Evolutionary conservation across 768 basidiomycete species (phyloP), one percentile per base, ranked within the genome.

Genomic region (Rickenella mellea): DNA sequence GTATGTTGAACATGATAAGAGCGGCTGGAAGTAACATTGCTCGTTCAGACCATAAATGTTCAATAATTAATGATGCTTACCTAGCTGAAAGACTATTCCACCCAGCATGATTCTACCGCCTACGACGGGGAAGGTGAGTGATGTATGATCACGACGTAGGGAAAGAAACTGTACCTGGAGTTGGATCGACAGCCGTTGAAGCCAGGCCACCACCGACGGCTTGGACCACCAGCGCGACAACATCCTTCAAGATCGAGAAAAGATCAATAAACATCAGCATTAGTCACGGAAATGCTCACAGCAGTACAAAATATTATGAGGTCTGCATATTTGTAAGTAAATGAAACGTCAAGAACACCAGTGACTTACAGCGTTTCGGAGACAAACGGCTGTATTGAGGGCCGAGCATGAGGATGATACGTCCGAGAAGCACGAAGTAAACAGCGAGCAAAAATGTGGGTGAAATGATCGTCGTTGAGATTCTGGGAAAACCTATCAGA

Each of bases 401-500:
- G 7, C 54, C 54, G 7, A 55, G 43, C 15, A 20, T 27, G 19
- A 12, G 26, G 9, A 45, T 50, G 11, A 55, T 43, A 2, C 20
- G 37, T 22, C 51, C 52, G 5, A 54, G 45, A 22, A 55, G 43
- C 4, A 48, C 36, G 38, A 54, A 51, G 30, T 50, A 48, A 0
- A 46, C 25, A 1, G 52, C 52, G 11, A 51, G 35, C 9, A 54
- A 32, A 28, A 42, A 43, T 10, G 54, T 52, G 20, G 52, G 53
- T 10, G 54, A 50, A 9, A 55, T 35, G 31, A 67, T 63, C 24
- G 62, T 55, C 24, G 53, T 55, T 29, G 48, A 40, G 35, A 62
- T 60, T 46, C 59, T 61, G 48, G 5, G 28, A 21, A 32, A 12
- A 17, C 9, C 19, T 22, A 15, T 36, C 33, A 36, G 33, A 19